Percentiles rank a stretch among this genome's conserved stretches.
Evolutionary conservation across 2,329 filamentous ascomycete genomes (phyloP).

Genomic region (Talaromyces sp.): DNA sequence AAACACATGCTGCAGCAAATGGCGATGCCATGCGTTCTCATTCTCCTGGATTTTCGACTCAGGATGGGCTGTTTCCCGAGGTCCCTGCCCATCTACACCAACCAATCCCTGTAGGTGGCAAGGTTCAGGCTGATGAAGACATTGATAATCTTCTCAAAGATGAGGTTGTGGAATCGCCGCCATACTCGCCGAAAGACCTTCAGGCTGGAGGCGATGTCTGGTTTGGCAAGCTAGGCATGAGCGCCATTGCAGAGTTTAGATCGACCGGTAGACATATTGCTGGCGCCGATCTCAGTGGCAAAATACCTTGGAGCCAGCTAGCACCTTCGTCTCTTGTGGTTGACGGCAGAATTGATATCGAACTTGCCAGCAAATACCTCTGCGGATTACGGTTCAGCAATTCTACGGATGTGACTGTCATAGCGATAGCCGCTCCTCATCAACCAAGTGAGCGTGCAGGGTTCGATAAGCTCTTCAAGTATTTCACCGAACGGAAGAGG

Average conservation of each 20-base stretch:
- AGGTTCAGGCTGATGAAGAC: conserved; percentile 70
- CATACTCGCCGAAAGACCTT: conserved; percentile 78
- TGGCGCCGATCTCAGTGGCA: conserved; percentile 71
- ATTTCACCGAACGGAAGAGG: conserved; percentile 76
- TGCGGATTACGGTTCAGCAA: conserved; percentile 80
- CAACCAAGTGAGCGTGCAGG: conserved; percentile 57
- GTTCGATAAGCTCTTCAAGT: conserved; percentile 78
- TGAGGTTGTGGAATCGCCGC: conserved; percentile 75
- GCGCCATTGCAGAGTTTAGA: conserved; percentile 69
- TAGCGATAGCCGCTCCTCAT: conserved; percentile 66
- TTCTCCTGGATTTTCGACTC: conserved; percentile 60
- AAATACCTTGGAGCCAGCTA: conserved; percentile 70
- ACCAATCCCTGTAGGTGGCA: conserved; percentile 43
- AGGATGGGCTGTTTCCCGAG: conserved; percentile 46
- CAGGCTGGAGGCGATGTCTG: conserved; percentile 71
- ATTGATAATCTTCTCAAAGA: conserved; percentile 85
- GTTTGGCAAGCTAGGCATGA: conserved; percentile 75
- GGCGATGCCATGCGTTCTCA: conserved; percentile 68
- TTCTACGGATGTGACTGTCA: conserved; percentile 79
- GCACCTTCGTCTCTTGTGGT: conserved; percentile 66
- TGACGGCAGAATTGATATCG: conserved; percentile 70
- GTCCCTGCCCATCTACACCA: conserved; percentile 40
- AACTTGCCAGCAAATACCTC: conserved; percentile 85
- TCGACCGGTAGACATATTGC: conserved; percentile 80
- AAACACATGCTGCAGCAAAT: conserved; percentile 40